A percentile compares a stretch with the other conserved stretches of the same genome.
These are phyloP conservation scores for Furcasterigmium furcatum DNA, from an alignment of 2,329 filamentous ascomycete species.

Conservation along the genomic window DNA sequence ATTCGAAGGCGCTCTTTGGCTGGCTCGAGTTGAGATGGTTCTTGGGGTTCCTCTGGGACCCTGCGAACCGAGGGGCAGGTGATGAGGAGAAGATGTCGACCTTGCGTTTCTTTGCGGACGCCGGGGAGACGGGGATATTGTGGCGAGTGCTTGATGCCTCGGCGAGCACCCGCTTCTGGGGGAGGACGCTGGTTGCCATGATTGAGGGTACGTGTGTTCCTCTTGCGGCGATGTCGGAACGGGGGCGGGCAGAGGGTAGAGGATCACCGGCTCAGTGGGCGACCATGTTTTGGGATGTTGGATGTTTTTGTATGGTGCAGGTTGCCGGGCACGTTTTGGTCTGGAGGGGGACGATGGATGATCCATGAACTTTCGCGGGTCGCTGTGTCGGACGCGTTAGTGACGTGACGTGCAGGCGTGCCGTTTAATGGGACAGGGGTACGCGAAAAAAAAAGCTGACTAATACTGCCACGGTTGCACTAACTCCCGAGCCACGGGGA, in stretches of 20 bases:
- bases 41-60: slow-evolving; percentile 59
- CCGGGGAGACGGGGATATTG: slow-evolving; percentile 56
- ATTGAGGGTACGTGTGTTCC: slow-evolving; percentile 1
- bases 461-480: neutral
- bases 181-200: slow-evolving; percentile 51
- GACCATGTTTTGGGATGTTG: slow-evolving; percentile 4
- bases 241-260: neutral
- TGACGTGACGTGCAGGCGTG: slow-evolving; percentile 21
- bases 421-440: slow-evolving; percentile 5
- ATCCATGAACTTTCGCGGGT: neutral
- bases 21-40: slow-evolving; percentile 70
- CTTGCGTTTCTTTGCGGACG: slow-evolving; percentile 76
- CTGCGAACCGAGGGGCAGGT: slow-evolving; percentile 54
- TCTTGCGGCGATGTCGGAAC: neutral
- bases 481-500: too few species aligned
- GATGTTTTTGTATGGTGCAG: slow-evolving; percentile 3
- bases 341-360: slow-evolving; percentile 1
- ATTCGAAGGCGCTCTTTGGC: slow-evolving; percentile 88
- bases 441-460: neutral
- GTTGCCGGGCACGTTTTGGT: slow-evolving; percentile 3
- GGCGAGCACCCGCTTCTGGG: slow-evolving; percentile 71
- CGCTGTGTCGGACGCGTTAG: slow-evolving; percentile 24
- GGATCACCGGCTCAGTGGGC: slow-evolving; percentile 1
- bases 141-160: slow-evolving; percentile 63
- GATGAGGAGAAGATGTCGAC: slow-evolving; percentile 62